Base-by-base conservation (phyloP, 345 rosid species). In the Brassica cretica region DNA sequence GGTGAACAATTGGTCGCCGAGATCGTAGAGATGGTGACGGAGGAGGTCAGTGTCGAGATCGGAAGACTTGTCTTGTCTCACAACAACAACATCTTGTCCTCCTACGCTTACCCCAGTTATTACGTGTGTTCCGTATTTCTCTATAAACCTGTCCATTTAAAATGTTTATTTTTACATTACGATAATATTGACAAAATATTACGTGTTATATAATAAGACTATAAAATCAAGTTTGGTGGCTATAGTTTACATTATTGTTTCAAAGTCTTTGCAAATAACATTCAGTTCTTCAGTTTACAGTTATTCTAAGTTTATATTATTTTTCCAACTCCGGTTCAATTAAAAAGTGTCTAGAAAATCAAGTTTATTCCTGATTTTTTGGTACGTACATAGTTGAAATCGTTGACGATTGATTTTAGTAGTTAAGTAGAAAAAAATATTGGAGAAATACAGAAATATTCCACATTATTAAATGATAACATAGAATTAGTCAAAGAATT, bases 41-140 rank as follows among this genome's bases (percentile, higher is more conserved):
- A 95, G 92, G 37, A 89, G 82, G 2, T 87, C 84, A 7, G 90
- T 82, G 18, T 64, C 85, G 69, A 91, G 51, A 55, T 74, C 87
- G 2, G 93, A 88, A 63, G 91, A 85, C 58, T 60, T 80, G 56
- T 91, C 91, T 76, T 93, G 98, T 79, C 87, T 90, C 19, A 92
- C 94, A 59, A 84, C 66, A 6, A 95, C 86, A 64, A 90, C 70
- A 68, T 95, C 98, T 19, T 89, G 80, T 9, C 99, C 99, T 8
- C 99, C 99, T 3, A 95, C 77, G 35, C 94, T 81, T 19, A 95
- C 39, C 53, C 98, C 99, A 62, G 86, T 91, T 10, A 93, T 80
- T 3, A 95, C 70, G 72, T 95, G 99, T 27, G 99, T 95, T 35
- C 99, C 99, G 66, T 91, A 93, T 70, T 78, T 91, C 82, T 89